Conservation (phyloP, 176 grass and related monocot species). For the Canna indica region DNA sequence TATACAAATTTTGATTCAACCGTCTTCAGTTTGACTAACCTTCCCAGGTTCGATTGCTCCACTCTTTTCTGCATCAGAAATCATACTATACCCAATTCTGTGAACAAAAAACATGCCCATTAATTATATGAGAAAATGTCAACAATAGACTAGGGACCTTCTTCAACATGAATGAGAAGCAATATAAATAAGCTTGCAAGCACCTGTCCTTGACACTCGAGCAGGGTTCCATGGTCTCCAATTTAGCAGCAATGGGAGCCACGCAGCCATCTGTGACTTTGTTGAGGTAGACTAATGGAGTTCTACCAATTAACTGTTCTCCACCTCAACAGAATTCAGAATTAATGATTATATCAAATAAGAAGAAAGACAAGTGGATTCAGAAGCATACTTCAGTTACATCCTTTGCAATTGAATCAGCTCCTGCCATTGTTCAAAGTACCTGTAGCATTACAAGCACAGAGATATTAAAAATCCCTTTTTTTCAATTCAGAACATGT, state of each 20-base stretch:
- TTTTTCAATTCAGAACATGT: too few species aligned
- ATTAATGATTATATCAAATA: background rate
- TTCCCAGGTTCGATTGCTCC: slow-evolving; percentile 47
- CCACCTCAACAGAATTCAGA: slow-evolving; percentile 2
- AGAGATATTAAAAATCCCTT: too few species aligned
- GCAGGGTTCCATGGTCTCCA: slow-evolving; percentile 95
- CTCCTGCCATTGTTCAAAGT: background rate
- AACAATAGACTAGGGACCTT: too few species aligned
- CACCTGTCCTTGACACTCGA: slow-evolving; percentile 97
- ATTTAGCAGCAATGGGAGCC: slow-evolving; percentile 67
- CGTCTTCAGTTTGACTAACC: slow-evolving; percentile 40
- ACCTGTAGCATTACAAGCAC: too few species aligned
- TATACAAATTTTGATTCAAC: too few species aligned
- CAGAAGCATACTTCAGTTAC: background rate
- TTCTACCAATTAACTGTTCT: slow-evolving; percentile 91
- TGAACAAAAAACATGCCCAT: background rate
- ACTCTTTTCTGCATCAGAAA: slow-evolving; percentile 69
- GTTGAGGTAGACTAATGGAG: slow-evolving; percentile 84
- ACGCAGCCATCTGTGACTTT: slow-evolving; percentile 59
- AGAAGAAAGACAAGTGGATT: background rate
- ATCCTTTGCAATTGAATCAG: background rate
- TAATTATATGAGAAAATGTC: too few species aligned
- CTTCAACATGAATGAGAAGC: too few species aligned
- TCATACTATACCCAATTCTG: slow-evolving; percentile 98
- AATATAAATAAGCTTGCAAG: background rate